phyloP scores from a whole-genome alignment of 805 yeast genomes.

The Cyberlindnera galapagoensis region DNA sequence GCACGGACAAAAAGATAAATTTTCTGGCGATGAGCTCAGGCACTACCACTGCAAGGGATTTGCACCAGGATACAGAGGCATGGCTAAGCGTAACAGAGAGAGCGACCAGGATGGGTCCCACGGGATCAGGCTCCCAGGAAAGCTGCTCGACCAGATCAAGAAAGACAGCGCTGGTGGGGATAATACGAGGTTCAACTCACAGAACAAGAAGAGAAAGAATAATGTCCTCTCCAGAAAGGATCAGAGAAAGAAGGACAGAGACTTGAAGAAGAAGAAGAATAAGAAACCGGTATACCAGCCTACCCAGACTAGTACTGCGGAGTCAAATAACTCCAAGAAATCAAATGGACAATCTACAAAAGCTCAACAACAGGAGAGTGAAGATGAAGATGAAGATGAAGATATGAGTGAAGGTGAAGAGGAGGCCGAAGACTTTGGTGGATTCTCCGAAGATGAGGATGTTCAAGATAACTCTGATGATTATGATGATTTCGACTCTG shows the following conservation, averaged over 20 bases:
- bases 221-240: conserved; percentile 34
- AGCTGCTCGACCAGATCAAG: conserved; percentile 46
- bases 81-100: conserved; percentile 3
- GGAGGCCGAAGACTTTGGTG: conserved; percentile 14
- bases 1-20: too few relatives aligned
- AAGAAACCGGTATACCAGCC: conserved; percentile 16
- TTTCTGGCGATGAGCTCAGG: conserved; percentile 12
- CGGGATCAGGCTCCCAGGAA: conserved; percentile 51
- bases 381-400: conserved; percentile 16
- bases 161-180: conserved; percentile 27
- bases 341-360: too few relatives aligned
- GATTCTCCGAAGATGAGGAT: conserved; percentile 24
- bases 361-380: conserved; percentile 1
- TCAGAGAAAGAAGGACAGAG: conserved; percentile 34
- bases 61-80: too few relatives aligned
- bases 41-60: too few relatives aligned
- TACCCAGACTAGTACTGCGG: conserved; percentile 6
- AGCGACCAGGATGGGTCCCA: conserved; percentile 23
- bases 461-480: conserved; percentile 17
- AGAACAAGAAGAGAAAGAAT: conserved; percentile 29
- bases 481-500: conserved; percentile 16
- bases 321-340: conserved; percentile 10
- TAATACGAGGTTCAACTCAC: conserved; percentile 29
- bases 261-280: conserved; percentile 27
- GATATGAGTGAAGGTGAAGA: conserved; percentile 16